phyloP scores from a whole-genome alignment of 2,329 filamentous ascomycete genomes.

The Calonectria pseudoturangicola region DNA sequence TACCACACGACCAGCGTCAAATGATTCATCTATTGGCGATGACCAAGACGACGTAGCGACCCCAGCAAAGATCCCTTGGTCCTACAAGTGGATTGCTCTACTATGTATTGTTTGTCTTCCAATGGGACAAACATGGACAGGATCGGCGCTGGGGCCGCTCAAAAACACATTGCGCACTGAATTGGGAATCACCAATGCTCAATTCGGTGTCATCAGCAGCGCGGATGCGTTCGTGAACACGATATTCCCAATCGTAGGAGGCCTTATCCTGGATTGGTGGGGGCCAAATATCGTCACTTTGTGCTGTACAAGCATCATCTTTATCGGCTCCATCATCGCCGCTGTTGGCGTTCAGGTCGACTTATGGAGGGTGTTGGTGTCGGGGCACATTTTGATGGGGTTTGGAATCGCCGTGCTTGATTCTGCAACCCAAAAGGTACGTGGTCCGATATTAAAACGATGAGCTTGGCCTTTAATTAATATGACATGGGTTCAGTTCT shows the following conservation, averaged over 20 bases:
- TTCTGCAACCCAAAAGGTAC: conserved; percentile 49
- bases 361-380: conserved; percentile 46
- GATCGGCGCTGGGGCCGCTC: conserved; percentile 47
- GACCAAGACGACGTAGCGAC: not conserved
- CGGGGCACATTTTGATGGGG: conserved; percentile 51
- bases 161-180: conserved; percentile 52
- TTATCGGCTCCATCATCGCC: conserved; percentile 49
- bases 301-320: conserved; percentile 47
- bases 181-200: conserved; percentile 50
- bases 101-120: conserved; percentile 48
- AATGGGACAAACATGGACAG: conserved; percentile 50
- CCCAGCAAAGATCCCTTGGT: conserved; percentile 40
- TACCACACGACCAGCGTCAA: not conserved
- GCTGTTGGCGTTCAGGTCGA: conserved; percentile 46
- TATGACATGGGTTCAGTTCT: conserved; percentile 36
- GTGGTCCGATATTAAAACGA: rapidly evolving
- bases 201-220: conserved; percentile 53
- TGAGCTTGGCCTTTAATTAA: not conserved
- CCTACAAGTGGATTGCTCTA: conserved; percentile 52
- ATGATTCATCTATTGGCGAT: not conserved
- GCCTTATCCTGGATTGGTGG: conserved; percentile 53
- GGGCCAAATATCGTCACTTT: conserved; percentile 49
- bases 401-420: conserved; percentile 52
- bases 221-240: conserved; percentile 53
- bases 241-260: conserved; percentile 45